Conservation (phyloP, 2,329 filamentous ascomycete species). For the Arthroderma sp. region DNA sequence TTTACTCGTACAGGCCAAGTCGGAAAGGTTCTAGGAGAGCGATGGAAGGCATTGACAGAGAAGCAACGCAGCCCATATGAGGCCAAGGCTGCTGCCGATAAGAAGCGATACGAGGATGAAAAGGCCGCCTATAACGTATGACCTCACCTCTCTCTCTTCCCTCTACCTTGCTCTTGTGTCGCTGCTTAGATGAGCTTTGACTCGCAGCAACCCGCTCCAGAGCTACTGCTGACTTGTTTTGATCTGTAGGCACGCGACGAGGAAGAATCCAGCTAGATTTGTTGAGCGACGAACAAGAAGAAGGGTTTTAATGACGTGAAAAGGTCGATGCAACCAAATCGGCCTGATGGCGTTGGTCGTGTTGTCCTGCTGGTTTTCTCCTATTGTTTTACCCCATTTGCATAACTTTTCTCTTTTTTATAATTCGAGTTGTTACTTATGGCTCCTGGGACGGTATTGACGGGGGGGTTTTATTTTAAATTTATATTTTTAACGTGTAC, state of each 20-base stretch:
- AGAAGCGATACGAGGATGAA: constrained; percentile 98
- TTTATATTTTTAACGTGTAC: constrained; percentile 1
- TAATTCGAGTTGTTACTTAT: constrained; percentile 3
- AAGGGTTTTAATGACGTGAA: neutral
- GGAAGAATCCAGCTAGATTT: constrained; percentile 10
- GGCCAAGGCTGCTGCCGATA: constrained; percentile 89
- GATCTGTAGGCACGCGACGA: constrained; percentile 8
- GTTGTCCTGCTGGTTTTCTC: constrained; percentile 1
- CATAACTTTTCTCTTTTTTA: constrained; percentile 3
- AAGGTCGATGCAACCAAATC: neutral
- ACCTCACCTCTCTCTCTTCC: constrained; percentile 9
- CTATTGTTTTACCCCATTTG: constrained; percentile 1
- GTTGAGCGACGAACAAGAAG: neutral
- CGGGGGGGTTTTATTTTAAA: constrained; percentile 5
- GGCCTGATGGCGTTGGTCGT: neutral
- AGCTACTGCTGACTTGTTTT: neutral
- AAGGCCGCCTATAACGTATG: constrained; percentile 87
- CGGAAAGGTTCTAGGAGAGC: constrained; percentile 94
- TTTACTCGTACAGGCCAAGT: constrained; percentile 57
- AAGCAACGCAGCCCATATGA: constrained; percentile 91
- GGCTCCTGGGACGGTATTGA: constrained; percentile 7
- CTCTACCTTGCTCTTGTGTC: constrained; percentile 6
- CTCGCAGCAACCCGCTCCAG: neutral
- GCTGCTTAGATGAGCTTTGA: constrained; percentile 40
- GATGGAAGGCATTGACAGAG: constrained; percentile 93